Evolutionary conservation across 164 flowering plant genomes (phyloP).

Genomic region (Annona squamosa): DNA sequence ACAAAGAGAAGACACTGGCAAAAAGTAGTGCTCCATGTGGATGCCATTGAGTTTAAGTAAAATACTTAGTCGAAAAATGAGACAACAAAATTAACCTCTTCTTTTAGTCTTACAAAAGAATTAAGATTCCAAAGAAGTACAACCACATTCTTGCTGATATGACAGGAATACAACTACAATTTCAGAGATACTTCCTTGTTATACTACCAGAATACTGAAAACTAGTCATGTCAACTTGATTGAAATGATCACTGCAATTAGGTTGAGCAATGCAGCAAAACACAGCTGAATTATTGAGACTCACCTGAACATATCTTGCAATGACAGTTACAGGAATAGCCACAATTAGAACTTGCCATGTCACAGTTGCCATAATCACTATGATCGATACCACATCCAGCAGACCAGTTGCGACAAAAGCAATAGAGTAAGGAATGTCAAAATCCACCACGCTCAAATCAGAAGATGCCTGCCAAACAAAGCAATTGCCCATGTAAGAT

Average conservation of each 20-base stretch:
- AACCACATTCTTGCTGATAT: neutral
- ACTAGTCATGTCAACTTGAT: neutral
- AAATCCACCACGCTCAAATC: slow-evolving; percentile 69
- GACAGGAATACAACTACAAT: neutral
- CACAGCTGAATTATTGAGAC: neutral
- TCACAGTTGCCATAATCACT: slow-evolving; percentile 60
- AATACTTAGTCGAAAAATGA: neutral
- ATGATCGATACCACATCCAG: slow-evolving; percentile 37
- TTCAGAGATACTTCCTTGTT: neutral
- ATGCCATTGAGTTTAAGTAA: neutral
- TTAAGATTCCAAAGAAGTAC: neutral
- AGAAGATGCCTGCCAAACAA: slow-evolving; percentile 65
- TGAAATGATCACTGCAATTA: neutral
- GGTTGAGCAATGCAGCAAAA: neutral
- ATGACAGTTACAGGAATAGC: slow-evolving; percentile 39
- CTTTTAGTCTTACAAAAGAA: neutral
- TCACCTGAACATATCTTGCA: slow-evolving; percentile 61
- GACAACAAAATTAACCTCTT: too few species aligned
- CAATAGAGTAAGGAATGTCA: slow-evolving; percentile 55
- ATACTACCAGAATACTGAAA: neutral
- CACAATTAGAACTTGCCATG: slow-evolving; percentile 84
- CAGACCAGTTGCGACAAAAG: slow-evolving; percentile 31
- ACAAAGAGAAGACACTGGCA: neutral
- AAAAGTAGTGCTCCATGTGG: neutral
- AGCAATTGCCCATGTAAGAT: neutral